Evolutionary conservation across 2,329 filamentous ascomycete genomes (phyloP), one percentile per base, ranked within the genome.

Genomic region (Penicillium hordei): DNA sequence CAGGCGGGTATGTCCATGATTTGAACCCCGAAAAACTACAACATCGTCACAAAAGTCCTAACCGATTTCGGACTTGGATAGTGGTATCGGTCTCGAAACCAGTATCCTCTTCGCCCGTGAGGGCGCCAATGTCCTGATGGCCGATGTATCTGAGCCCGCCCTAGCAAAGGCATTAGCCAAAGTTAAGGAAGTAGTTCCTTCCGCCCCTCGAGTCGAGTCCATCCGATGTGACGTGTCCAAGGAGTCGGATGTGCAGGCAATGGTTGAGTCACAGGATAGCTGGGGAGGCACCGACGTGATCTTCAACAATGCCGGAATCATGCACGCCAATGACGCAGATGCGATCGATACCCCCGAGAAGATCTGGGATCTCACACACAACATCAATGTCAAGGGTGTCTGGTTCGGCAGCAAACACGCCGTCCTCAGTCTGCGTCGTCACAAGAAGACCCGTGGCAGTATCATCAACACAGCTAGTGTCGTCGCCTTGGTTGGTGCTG

Each of bases 261-360:
- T 89, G 72, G 82, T 96, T 52, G 88, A 90, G 65, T 78, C 83
- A 10, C 79, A 93, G 57, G 93, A 97, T 75, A 72, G 84, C 57
- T 95, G 90, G 89, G 93, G 93, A 70, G 93, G 93, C 44, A 78
- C 94, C 3, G 93, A 97, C 74, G 82, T 96, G 71, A 90, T 96
- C 69, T 97, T 96, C 86, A 97, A 97, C 86, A 97, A 97, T 75
- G 93, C 93, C 25, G 93, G 93, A 55, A 97, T 97, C 76, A 97
- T 97, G 93, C 93, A 96, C 79, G 87, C 86, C 48, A 82, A 89
- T 57, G 89, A 92, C 74, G 87, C 85, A 70, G 88, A 91, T 75
- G 91, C 93, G 48, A 80, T 95, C 73, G 85, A 89, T 73, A 96
- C 92, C 1, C 87, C 90, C 50, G 91, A 96, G 79, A 87, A 86